phyloP scores from a whole-genome alignment of 805 yeast genomes.

The Candida maesae region DNA sequence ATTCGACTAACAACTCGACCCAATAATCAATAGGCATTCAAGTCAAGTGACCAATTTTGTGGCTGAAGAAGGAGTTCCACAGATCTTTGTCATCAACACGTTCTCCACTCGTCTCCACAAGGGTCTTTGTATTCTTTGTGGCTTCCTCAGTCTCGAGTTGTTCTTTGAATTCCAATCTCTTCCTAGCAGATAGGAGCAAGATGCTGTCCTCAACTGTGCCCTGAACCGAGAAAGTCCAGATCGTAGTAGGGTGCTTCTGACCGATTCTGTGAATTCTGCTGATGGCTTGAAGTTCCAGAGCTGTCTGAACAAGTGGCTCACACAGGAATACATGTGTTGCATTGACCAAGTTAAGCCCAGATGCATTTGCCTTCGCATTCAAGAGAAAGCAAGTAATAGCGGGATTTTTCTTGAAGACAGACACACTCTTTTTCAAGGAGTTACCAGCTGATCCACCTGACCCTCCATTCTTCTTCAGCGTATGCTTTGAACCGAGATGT shows the following conservation, averaged over 20 bases:
- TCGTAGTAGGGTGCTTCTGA: constrained; percentile 73
- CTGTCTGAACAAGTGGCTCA: constrained; percentile 87
- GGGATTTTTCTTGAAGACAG: constrained; percentile 55
- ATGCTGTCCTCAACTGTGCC: constrained; percentile 89
- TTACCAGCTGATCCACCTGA: background rate
- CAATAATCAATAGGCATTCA: too few species aligned
- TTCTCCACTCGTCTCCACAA: constrained; percentile 54
- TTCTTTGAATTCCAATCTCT: constrained; percentile 40
- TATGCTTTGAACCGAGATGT: constrained; percentile 47
- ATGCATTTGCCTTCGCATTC: constrained; percentile 82
- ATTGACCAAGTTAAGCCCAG: constrained; percentile 87
- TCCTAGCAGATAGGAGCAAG: constrained; percentile 60
- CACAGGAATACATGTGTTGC: constrained; percentile 91
- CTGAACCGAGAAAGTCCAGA: constrained; percentile 86
- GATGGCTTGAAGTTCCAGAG: constrained; percentile 87
- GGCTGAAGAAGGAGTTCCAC: constrained; percentile 56
- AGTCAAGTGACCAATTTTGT: constrained; percentile 17
- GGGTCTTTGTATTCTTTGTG: constrained; percentile 45
- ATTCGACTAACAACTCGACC: too few species aligned
- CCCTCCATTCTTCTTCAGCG: constrained; percentile 6
- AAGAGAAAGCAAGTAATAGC: constrained; percentile 78
- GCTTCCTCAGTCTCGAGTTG: constrained; percentile 52
- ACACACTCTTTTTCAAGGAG: constrained; percentile 36
- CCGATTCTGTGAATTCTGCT: constrained; percentile 93
- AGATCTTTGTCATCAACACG: constrained; percentile 53